Percentiles rank a stretch among this genome's conserved stretches.
These are phyloP conservation scores for Mycena capillaripes DNA, from an alignment of 768 basidiomycete species.

Conservation along the genomic window DNA sequence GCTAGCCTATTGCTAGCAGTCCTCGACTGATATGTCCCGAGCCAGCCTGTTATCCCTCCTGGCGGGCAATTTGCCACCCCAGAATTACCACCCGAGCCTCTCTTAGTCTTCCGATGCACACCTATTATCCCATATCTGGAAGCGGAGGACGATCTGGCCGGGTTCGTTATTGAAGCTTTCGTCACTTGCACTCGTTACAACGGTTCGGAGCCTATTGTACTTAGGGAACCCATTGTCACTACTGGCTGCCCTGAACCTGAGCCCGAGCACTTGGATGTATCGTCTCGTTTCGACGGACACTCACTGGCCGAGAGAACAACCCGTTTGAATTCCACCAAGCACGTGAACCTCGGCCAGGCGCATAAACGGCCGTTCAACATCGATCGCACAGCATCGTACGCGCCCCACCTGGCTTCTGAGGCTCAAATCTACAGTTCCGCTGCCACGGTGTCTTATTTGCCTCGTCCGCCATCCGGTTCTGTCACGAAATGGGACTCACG, in stretches of 20 bases:
- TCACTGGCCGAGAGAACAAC: conserved; percentile 3
- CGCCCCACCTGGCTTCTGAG: neutral
- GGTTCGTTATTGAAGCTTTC: conserved; percentile 31
- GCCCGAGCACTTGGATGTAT: conserved; percentile 15
- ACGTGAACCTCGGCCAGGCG: conserved; percentile 30
- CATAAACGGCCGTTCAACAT: conserved; percentile 26
- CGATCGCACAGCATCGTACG: conserved; percentile 21
- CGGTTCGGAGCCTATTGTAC: conserved; percentile 8
- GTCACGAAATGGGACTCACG: conserved; percentile 65
- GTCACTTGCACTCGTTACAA: conserved; percentile 20
- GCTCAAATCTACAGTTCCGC: conserved; percentile 14
- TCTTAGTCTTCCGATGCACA: conserved; percentile 61
- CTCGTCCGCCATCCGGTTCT: conserved; percentile 47
- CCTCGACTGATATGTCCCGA: too few species aligned
- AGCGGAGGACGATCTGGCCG: conserved; percentile 51
- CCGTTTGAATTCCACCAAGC: conserved; percentile 19
- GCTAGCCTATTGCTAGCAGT: too few species aligned
- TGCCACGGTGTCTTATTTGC: conserved; percentile 55
- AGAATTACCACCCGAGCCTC: conserved; percentile 47
- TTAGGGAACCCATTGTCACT: neutral
- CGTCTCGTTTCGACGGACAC: conserved; percentile 3
- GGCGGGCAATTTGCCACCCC: conserved; percentile 61
- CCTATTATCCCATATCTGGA: conserved; percentile 65
- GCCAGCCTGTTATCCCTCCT: conserved; percentile 57
- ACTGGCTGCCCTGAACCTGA: neutral